Evolutionary conservation across 768 basidiomycete species (phyloP).

Genomic region (Psilocybe sp.): DNA sequence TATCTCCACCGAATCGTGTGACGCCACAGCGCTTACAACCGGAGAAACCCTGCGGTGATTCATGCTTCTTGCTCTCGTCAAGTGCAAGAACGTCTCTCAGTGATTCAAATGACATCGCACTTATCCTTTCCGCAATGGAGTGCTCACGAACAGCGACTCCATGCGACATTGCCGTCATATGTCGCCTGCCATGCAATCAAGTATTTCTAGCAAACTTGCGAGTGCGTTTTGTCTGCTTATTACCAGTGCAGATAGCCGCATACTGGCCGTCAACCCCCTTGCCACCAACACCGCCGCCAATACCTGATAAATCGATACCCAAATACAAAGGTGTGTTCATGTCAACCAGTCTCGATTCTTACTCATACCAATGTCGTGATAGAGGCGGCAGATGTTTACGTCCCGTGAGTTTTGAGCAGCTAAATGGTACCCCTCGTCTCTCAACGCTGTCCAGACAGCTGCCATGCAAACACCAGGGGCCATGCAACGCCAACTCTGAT

Average conservation of each 20-base stretch:
- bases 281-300: too few species aligned
- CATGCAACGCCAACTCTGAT: constrained; percentile 38
- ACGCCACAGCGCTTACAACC: too few species aligned
- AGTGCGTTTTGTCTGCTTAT: too few species aligned
- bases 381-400: too few species aligned
- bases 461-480: constrained; percentile 57
- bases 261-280: too few species aligned
- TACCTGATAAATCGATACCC: too few species aligned
- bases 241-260: too few species aligned
- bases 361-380: too few species aligned
- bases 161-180: constrained; percentile 55
- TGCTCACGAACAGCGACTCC: constrained; percentile 43
- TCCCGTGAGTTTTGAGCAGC: too few species aligned
- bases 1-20: not conserved
- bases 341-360: too few species aligned
- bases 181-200: constrained; percentile 59
- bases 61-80: constrained; percentile 1
- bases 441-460: constrained; percentile 29
- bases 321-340: too few species aligned
- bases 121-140: constrained; percentile 36
- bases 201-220: too few species aligned
- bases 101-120: constrained; percentile 34
- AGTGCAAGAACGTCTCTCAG: constrained; percentile 28
- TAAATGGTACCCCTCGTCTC: not conserved
- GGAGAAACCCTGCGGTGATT: not conserved